Conservation (phyloP, 768 basidiomycete genomes). For the Sporobolomyces pararoseus region DNA sequence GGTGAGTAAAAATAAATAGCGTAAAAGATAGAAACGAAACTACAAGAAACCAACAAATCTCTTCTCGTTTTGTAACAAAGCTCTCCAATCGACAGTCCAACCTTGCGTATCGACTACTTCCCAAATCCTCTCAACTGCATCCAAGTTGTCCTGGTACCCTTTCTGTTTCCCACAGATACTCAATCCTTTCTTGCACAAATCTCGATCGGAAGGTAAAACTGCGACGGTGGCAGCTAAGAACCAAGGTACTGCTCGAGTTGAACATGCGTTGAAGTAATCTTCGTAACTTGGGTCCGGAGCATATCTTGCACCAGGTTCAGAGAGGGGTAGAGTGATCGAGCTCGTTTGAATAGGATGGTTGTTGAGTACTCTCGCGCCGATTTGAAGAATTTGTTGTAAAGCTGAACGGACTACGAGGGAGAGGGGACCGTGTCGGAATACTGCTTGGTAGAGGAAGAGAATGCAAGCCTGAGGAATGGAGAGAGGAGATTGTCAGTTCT, state of each 20-base stretch:
- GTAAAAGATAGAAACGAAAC: neutral
- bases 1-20: too few relatives aligned
- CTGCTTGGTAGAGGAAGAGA: constrained; percentile 38
- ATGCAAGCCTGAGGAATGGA: constrained; percentile 16
- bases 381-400: constrained; percentile 20
- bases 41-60: constrained; percentile 34
- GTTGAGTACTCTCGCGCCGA: constrained; percentile 21
- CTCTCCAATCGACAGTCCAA: constrained; percentile 34
- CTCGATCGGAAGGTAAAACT: constrained; percentile 9
- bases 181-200: constrained; percentile 25
- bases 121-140: constrained; percentile 37
- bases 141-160: constrained; percentile 28
- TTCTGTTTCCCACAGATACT: constrained; percentile 24
- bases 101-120: constrained; percentile 28
- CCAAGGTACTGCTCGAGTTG: constrained; percentile 32
- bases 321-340: neutral
- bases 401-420: constrained; percentile 13
- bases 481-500: too few relatives aligned
- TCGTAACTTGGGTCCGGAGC: neutral
- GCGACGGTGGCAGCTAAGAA: constrained; percentile 40
- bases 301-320: neutral
- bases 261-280: constrained; percentile 22
- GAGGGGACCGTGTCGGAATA: constrained; percentile 26
- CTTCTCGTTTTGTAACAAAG: constrained; percentile 25
- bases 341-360: constrained; percentile 4